Evolutionary conservation across 371 early-diverging fungal species (phyloP).

Genomic region (Rhizopus delemar): DNA sequence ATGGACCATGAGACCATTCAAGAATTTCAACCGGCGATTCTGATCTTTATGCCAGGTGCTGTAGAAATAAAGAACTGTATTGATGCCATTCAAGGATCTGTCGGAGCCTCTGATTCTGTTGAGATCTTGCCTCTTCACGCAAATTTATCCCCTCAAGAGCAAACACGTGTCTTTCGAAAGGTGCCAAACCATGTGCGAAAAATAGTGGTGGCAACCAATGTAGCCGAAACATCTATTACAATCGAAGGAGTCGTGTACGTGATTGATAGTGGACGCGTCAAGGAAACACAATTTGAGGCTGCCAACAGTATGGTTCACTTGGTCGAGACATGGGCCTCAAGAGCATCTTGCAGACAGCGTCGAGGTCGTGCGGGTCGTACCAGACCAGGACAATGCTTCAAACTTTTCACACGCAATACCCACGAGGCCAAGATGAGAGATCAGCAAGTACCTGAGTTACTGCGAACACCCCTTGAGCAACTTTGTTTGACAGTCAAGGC

Average conservation of each 20-base stretch:
- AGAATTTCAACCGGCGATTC: slow-evolving; percentile 53
- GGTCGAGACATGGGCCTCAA: slow-evolving; percentile 58
- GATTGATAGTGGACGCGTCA: slow-evolving; percentile 88
- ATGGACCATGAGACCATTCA: slow-evolving; percentile 45
- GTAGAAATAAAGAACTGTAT: slow-evolving; percentile 75
- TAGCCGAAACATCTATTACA: slow-evolving; percentile 95
- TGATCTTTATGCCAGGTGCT: slow-evolving; percentile 79
- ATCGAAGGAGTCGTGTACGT: slow-evolving; percentile 91
- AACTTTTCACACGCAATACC: slow-evolving; percentile 59
- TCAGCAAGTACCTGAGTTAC: slow-evolving; percentile 76
- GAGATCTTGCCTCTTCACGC: slow-evolving; percentile 75
- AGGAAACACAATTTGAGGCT: slow-evolving; percentile 72
- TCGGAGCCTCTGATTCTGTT: slow-evolving; percentile 28
- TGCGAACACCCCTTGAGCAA: slow-evolving; percentile 79
- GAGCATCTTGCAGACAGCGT: slow-evolving; percentile 88
- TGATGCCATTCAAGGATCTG: slow-evolving; percentile 45
- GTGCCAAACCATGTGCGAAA: slow-evolving; percentile 72
- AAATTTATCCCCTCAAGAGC: slow-evolving; percentile 69
- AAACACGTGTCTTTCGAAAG: slow-evolving; percentile 64
- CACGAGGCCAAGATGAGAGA: slow-evolving; percentile 58
- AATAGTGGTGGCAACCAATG: slow-evolving; percentile 92
- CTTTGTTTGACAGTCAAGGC: slow-evolving; percentile 80
- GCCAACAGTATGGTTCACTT: slow-evolving; percentile 60
- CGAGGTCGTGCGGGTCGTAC: slow-evolving; percentile 94
- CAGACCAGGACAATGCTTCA: slow-evolving; percentile 78